Conservation (phyloP, 2,329 filamentous ascomycete species). For the Albophoma yamanashiensis region DNA sequence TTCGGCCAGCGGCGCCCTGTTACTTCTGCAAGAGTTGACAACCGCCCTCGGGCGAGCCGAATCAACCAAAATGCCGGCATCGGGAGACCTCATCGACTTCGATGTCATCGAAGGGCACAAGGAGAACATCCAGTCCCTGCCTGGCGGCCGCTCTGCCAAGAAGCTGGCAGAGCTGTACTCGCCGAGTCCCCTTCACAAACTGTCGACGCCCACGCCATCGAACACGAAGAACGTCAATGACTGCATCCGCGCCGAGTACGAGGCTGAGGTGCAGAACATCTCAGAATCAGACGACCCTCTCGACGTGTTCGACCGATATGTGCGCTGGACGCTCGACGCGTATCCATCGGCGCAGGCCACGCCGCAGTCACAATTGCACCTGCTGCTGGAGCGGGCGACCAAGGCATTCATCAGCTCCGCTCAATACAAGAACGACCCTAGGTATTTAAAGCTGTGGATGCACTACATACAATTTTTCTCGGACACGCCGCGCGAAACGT, state of each 20-base stretch:
- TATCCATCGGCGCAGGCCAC: slow-evolving; percentile 93
- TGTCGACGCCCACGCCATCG: slow-evolving; percentile 54
- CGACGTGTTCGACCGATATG: slow-evolving; percentile 91
- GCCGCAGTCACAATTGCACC: slow-evolving; percentile 78
- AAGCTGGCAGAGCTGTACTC: slow-evolving; percentile 79
- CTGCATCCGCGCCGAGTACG: slow-evolving; percentile 70
- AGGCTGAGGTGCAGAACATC: slow-evolving; percentile 68
- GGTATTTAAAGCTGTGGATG: slow-evolving; percentile 89
- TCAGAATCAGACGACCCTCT: slow-evolving; percentile 89
- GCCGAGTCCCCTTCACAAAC: slow-evolving; percentile 47
- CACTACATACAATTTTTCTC: slow-evolving; percentile 90
- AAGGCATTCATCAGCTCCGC: slow-evolving; percentile 75
- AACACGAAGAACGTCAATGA: slow-evolving; percentile 71
- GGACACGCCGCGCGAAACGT: slow-evolving; percentile 86
- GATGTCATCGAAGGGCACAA: slow-evolving; percentile 94
- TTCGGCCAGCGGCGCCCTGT: not conserved
- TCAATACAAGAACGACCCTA: slow-evolving; percentile 90
- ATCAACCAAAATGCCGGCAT: slow-evolving; percentile 32
- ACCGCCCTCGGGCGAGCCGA: slow-evolving; percentile 8
- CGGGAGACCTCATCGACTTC: slow-evolving; percentile 58
- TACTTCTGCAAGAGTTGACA: not conserved
- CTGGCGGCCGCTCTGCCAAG: slow-evolving; percentile 76
- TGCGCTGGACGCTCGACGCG: slow-evolving; percentile 91
- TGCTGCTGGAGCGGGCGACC: slow-evolving; percentile 83
- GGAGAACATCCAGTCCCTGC: slow-evolving; percentile 93